Base-by-base conservation (phyloP, 192 early-diverging fungal species). In the Coemansia reversa region DNA sequence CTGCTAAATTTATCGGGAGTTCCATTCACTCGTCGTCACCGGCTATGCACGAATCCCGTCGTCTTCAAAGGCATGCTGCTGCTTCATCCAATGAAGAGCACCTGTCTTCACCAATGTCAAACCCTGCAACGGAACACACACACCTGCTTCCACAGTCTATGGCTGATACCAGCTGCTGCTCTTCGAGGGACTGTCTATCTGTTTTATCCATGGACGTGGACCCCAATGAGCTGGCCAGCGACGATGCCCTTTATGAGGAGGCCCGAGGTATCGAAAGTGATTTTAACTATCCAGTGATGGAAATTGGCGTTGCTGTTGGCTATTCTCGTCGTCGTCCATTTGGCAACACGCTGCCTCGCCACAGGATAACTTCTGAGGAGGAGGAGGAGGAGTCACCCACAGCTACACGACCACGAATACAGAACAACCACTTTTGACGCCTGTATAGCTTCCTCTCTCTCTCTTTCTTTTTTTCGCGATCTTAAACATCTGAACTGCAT, bases 241-340 rank as follows among this genome's bases (percentile, higher is more conserved):
- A 82, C 53, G 66, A 82, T 30, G 60, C 54, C 24, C 49, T 82
- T 24, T 82, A 70, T 48, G 66, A 61, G 12, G 79, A 82, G 28
- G 74, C 79, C 11, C 74, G 79, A 22, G 54, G 53, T 12, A 63
- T 62, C 12, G 79, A 82, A 32, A 75, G 79, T 29, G 79, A 82
- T 53, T 82, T 76, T 30, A 75, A 82, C 58, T 82, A 82, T 42
- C 79, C 79, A 0, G 79, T 82, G 45, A 67, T 82, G 52, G 79
- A 82, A 47, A 60, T 82, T 23, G 79, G 79, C 51, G 75, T 82
- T 12, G 74, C 70, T 9, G 65, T 76, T 56, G 79, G 79, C 23
- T 82, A 64, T 32, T 32, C 65, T 29, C 75, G 70, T 9, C 70
- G 79, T n/a, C 57, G 75, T 42, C 75, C 79, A 19, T 82, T 70